Conservation (phyloP, 2,329 filamentous ascomycete genomes). For the Ceratocystis cubensis region DNA sequence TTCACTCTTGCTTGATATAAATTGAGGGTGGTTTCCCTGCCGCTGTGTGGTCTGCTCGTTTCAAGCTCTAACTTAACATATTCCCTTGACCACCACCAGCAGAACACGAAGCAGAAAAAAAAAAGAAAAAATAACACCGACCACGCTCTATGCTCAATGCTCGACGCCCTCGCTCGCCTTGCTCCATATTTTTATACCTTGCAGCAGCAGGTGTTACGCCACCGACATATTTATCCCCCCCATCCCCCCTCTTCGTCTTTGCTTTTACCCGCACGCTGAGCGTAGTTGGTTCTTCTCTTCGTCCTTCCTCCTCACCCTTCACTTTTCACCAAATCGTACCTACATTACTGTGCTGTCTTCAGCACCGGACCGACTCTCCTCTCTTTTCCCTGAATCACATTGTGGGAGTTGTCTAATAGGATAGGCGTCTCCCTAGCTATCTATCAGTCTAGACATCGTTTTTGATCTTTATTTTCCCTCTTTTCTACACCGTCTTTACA, state of each 20-base stretch:
- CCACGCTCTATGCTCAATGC: neutral
- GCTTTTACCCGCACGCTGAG: neutral
- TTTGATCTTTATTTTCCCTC: neutral
- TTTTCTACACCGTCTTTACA: neutral
- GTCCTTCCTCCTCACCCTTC: neutral
- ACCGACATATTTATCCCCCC: constrained; percentile 8
- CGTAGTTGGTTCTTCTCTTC: constrained; percentile 1
- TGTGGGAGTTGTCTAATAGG: neutral
- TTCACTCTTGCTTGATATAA: neutral
- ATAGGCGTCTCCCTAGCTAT: neutral
- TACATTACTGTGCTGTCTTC: neutral
- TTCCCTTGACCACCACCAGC: neutral
- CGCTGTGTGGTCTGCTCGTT: neutral
- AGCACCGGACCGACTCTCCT: neutral
- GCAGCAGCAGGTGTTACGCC: constrained; percentile 6
- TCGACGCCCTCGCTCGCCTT: too few relatives aligned
- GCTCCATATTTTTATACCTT: constrained; percentile 6
- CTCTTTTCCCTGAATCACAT: neutral
- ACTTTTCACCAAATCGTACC: neutral
- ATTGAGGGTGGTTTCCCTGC: neutral
- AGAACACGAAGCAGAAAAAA: neutral
- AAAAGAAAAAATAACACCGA: too few relatives aligned
- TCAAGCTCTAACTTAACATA: neutral
- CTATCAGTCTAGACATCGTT: neutral
- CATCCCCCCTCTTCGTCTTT: neutral